These are phyloP conservation scores for Phyllosticta paracitricarpa DNA, from an alignment of 2,329 filamentous ascomycete genomes.

Conservation along the genomic window DNA sequence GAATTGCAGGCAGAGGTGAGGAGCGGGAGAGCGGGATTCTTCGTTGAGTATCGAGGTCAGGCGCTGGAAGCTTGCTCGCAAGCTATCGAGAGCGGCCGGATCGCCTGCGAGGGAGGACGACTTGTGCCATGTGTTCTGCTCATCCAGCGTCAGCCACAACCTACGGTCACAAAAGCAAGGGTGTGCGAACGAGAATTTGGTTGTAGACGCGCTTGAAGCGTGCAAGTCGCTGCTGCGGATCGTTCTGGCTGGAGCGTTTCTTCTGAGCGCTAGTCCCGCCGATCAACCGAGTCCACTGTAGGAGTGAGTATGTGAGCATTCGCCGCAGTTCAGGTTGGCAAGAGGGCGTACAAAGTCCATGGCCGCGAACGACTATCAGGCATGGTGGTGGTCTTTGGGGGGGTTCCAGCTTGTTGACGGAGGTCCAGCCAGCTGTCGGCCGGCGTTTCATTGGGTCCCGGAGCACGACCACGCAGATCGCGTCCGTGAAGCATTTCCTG, in stretches of 20 bases:
- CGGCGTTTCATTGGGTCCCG: constrained; percentile 7
- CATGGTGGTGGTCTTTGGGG: constrained; percentile 6
- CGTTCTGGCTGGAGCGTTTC: constrained; percentile 40
- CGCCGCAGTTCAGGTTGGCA: neutral
- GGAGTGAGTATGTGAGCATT: constrained; percentile 8
- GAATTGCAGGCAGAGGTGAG: constrained; percentile 85
- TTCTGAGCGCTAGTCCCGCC: constrained; percentile 44
- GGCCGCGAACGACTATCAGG: constrained; percentile 5
- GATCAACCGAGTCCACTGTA: constrained; percentile 53
- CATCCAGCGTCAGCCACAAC: neutral
- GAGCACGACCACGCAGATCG: neutral
- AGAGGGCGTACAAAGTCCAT: constrained; percentile 13
- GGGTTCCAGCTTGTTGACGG: constrained; percentile 2
- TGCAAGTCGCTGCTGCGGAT: constrained; percentile 50
- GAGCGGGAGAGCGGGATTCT: constrained; percentile 77
- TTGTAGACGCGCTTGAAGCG: constrained; percentile 54
- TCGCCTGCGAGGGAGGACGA: constrained; percentile 42
- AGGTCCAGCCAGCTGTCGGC: constrained; percentile 3
- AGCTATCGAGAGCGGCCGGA: constrained; percentile 38
- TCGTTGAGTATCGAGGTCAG: constrained; percentile 66
- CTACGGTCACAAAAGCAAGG: neutral
- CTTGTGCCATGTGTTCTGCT: constrained; percentile 51
- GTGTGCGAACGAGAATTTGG: constrained; percentile 40
- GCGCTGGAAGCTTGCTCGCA: constrained; percentile 45
- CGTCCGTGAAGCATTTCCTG: too few relatives aligned